Evolutionary conservation across 2,329 filamentous ascomycete species (phyloP), one percentile per base, ranked within the genome.

Genomic region (Colletotrichum lindemuthianum): DNA sequence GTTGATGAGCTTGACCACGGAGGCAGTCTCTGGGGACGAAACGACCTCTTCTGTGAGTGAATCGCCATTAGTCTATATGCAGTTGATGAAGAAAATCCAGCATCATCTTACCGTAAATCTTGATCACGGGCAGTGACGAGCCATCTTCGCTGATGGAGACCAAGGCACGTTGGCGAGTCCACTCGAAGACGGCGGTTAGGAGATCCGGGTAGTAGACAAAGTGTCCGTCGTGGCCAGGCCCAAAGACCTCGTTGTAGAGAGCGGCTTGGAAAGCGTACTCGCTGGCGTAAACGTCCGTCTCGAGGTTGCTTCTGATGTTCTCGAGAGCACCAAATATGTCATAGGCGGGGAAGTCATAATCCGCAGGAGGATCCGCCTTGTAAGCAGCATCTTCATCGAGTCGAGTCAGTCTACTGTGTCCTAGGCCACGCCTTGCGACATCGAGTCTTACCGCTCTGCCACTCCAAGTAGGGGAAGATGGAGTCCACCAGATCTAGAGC

Each of bases 331-430:
- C 75, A 61, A 73, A 78, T 44, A 81, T 71, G 67, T 81, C 78
- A 48, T 77, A 75, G 33, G 72, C 60, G 0, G 83, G 79, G 59
- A 84, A 80, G 50, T 76, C 74, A 71, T 87, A 88, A 11, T 75
- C 76, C 10, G 76, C 61, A 0, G 86, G 86, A 3, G 86, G 86
- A 51, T 83, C 73, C 63, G 82, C 83, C 41, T 84, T 76, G 68
- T 79, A 82, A 6, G 79, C 78, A 8, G 80, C 70, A 4, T 80
- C 80, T 60, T 1, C 9, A 3, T 9, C 51, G 13, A 9, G 11
- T 16, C 6, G 8, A 9, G 33, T 39, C 4, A 32, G 15, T 16
- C 12, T n/a, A 2, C 39, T 11, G 43, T 16, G 6, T n/a, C n/a
- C n/a, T n/a, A n/a, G n/a, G n/a, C n/a, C n/a, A n/a, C n/a, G n/a